phyloP scores from a whole-genome alignment of 129 eudicot genomes.

The Flaveria robusta region DNA sequence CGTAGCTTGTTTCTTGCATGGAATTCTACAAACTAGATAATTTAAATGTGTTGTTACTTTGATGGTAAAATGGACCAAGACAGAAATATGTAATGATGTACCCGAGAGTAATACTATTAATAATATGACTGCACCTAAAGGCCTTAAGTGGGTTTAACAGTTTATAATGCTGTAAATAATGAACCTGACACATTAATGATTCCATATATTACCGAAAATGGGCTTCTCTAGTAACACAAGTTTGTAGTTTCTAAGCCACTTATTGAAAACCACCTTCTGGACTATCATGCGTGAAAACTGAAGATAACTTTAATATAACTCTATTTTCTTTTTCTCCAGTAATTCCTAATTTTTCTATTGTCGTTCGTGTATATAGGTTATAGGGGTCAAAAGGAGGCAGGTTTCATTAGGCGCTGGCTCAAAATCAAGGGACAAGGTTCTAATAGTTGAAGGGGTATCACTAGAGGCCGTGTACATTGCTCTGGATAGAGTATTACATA shows the following conservation, averaged over 20 bases:
- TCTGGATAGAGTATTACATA: constrained; percentile 47
- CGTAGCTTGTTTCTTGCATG: background rate
- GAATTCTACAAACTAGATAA: background rate
- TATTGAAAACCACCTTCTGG: background rate
- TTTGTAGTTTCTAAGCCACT: background rate
- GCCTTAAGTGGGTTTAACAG: background rate
- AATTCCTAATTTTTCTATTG: background rate
- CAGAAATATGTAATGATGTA: background rate
- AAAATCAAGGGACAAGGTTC: constrained; percentile 83
- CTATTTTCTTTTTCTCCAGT: background rate
- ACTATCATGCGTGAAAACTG: background rate
- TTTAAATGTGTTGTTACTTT: background rate
- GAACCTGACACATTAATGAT: background rate
- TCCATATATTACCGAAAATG: background rate
- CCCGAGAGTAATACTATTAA: background rate
- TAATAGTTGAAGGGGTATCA: constrained; percentile 65
- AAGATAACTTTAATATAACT: background rate
- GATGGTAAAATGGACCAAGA: background rate
- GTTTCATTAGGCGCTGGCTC: constrained; percentile 81
- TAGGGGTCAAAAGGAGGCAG: constrained; percentile 82
- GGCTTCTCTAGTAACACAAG: background rate
- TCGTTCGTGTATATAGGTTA: constrained; percentile 44
- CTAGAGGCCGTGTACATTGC: constrained; percentile 66
- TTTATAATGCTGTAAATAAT: background rate
- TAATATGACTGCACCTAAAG: background rate